Percentiles rank a stretch among this genome's conserved stretches.
Conservation (phyloP, 805 yeast species). For the Cyberlindnera lachancei region DNA sequence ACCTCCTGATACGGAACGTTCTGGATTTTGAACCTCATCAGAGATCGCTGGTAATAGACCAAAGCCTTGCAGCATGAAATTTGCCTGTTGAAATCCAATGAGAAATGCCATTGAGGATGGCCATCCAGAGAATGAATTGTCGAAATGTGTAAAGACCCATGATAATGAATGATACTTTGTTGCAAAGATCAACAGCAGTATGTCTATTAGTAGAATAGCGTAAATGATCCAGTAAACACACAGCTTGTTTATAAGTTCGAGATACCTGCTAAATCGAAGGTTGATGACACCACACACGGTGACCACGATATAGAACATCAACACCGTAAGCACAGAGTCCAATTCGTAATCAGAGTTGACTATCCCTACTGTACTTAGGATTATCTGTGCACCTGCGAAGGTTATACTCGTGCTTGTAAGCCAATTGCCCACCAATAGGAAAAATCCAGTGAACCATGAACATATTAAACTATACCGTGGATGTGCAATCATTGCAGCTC, state of each 20-base stretch:
- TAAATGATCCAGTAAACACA: constrained; percentile 73
- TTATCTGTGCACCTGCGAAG: constrained; percentile 70
- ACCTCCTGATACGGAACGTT: constrained; percentile 67
- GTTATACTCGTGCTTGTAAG: constrained; percentile 67
- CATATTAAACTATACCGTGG: constrained; percentile 47
- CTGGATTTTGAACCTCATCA: constrained; percentile 75
- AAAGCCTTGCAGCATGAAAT: constrained; percentile 75
- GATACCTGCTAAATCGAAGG: constrained; percentile 46
- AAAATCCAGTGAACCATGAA: constrained; percentile 80
- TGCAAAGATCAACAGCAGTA: constrained; percentile 51
- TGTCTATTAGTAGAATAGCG: constrained; percentile 62
- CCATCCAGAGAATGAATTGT: constrained; percentile 72
- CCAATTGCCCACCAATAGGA: constrained; percentile 67
- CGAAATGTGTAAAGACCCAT: constrained; percentile 58
- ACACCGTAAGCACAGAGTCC: constrained; percentile 46
- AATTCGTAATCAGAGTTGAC: constrained; percentile 51
- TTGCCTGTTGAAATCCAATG: constrained; percentile 71
- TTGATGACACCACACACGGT: constrained; percentile 56
- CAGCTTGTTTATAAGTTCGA: constrained; percentile 56
- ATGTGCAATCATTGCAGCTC: constrained; percentile 62
- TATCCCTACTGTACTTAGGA: constrained; percentile 59
- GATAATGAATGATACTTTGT: constrained; percentile 49
- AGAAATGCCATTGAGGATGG: constrained; percentile 63
- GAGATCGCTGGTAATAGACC: constrained; percentile 77
- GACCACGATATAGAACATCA: constrained; percentile 50